phyloP scores from a whole-genome alignment of 805 yeast species.

The Ogataea pignaliae region DNA sequence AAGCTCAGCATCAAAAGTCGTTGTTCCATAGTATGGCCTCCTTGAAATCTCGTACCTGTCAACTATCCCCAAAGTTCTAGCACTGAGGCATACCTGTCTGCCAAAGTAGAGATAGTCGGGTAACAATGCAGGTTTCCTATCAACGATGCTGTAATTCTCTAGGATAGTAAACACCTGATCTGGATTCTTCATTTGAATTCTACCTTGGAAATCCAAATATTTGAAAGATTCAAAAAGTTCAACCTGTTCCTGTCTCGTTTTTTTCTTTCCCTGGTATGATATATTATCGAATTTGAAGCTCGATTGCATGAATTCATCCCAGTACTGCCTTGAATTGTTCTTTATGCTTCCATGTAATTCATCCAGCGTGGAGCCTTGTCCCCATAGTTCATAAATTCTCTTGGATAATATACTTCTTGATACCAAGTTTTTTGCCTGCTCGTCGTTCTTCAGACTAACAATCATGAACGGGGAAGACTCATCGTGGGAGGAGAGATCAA shows the following conservation, averaged over 20 bases:
- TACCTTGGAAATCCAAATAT: slow-evolving; percentile 71
- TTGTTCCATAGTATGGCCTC: slow-evolving; percentile 89
- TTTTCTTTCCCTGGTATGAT: slow-evolving; percentile 67
- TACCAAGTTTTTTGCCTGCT: slow-evolving; percentile 60
- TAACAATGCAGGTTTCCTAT: slow-evolving; percentile 32
- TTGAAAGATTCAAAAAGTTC: slow-evolving; percentile 66
- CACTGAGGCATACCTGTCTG: slow-evolving; percentile 58
- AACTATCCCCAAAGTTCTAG: slow-evolving; percentile 55
- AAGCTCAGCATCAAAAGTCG: slow-evolving; percentile 93
- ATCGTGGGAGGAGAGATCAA: slow-evolving; percentile 58
- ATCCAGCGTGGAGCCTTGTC: slow-evolving; percentile 53
- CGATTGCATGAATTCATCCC: slow-evolving; percentile 35
- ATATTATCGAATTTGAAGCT: slow-evolving; percentile 80
- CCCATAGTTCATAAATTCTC: slow-evolving; percentile 85
- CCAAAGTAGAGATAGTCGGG: slow-evolving; percentile 73
- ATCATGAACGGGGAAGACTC: slow-evolving; percentile 65
- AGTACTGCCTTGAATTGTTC: slow-evolving; percentile 21
- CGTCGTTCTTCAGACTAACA: slow-evolving; percentile 62
- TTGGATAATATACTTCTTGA: slow-evolving; percentile 64
- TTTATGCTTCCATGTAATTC: slow-evolving; percentile 53
- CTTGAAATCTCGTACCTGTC: slow-evolving; percentile 79
- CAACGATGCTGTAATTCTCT: slow-evolving; percentile 56
- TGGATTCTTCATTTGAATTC: slow-evolving; percentile 73
- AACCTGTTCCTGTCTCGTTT: slow-evolving; percentile 45
- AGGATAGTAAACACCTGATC: slow-evolving; percentile 65